Evolutionary conservation across 441 rosid genomes (phyloP), one percentile per base, ranked within the genome.

Genomic region (Populus hybrid): DNA sequence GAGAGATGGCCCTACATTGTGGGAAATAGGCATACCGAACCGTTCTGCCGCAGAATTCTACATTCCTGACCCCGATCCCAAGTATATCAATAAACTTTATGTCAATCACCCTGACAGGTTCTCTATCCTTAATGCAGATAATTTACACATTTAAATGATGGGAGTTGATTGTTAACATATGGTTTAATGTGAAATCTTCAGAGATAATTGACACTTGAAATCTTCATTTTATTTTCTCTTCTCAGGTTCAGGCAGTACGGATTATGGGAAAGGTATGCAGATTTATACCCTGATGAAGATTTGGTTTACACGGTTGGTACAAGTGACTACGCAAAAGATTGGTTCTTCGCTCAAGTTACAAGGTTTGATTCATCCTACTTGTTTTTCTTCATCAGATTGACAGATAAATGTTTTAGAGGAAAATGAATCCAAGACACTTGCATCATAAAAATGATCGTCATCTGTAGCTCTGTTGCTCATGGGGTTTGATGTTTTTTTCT

Each of bases 1-100:
- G 6, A 88, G 95, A 84, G 86, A 90, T 72, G 97, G 98, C 12
- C 92, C 95, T 6, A 93, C 98, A 0, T 35, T 93, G 77, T 93
- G 97, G 98, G 98, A 93, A 78, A 92, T 93, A 10, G 98, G 97
- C 63, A 74, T 85, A 64, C 95, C 97, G 26, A 88, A 91, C 81
- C 88, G 94, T 63, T 85, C 93, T 68, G 30, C 30, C 30, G 30
- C 30, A 28, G 30, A 28, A 28, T 28, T 28, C 30, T 28, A 28
- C 30, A 3, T 91, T 64, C 98, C 97, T 6, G 93, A 92, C 67
- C 95, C 98, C 10, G 81, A 93, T 77, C 88, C 91, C 0, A 80
- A 75, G 18, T 90, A 88, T 73, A 76, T 90, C 73, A 93, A 92
- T 76, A 90, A 88, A 46, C 88, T 92, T 69, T 91, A 84, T 69